Evolutionary conservation across 2,329 filamentous ascomycete species (phyloP), one percentile per base, ranked within the genome.

Genomic region (Cytospora chrysosperma): DNA sequence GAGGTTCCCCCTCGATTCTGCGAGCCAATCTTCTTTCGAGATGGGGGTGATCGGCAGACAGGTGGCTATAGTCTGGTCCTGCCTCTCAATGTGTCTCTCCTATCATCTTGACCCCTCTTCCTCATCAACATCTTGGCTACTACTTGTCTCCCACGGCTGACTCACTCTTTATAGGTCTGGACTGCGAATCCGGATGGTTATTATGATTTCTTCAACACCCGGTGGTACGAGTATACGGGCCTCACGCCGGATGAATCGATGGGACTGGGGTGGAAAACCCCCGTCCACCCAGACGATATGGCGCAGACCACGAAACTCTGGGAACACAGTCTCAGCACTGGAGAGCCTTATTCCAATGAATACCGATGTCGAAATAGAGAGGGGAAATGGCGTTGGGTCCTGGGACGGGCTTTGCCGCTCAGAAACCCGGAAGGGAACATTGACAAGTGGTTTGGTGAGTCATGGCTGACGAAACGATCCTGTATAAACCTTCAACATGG

Each of bases 201-300:
- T 28, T 82, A 86, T 68, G 90, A 93, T 69, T 93, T 91, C 75
- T 93, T 88, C 74, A 91, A 89, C 64, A 84, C 85, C 54, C 79
- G 88, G n/a, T 94, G 90, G 89, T 91, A 91, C 70, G 83, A 85
- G n/a, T 93, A 91, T 69, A 93, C 91, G 0, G 89, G 91, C 0
- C 75, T 92, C 27, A 82, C 81, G 0, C 78, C 81, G 12, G 84
- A 89, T 52, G 78, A 87, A 12, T 90, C 86, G 28, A 68, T 89
- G 2, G 89, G 89, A 0, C 70, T 79, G 32, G 83, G 82, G 2
- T 92, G 89, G 88, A 77, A 79, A 69, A 75, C 80, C 3, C 81
- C 86, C 0, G 89, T 92, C 67, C 90, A 93, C 69, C 84, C 85
- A 0, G 90, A 93, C 30, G 90, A 93, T 67, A 79, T 89, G 73